These are phyloP conservation scores for Daedaleopsis nitida DNA, from an alignment of 768 basidiomycete genomes.

Conservation along the genomic window DNA sequence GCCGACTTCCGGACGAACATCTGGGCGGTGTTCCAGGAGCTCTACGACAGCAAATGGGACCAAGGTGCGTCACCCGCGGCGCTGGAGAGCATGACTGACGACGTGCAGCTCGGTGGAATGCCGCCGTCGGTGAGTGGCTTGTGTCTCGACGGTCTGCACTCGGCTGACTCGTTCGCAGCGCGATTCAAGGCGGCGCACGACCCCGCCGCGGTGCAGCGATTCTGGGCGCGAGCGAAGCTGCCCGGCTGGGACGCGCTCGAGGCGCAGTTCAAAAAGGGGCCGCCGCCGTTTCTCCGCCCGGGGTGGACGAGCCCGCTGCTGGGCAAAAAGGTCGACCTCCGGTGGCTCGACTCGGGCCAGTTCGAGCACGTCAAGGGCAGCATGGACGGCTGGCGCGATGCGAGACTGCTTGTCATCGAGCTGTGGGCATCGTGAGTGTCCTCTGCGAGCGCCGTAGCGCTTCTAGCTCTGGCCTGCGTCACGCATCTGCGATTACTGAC, in stretches of 20 bases:
- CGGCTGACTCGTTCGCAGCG: conserved; percentile 18
- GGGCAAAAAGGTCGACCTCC: conserved; percentile 29
- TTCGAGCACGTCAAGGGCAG: conserved; percentile 29
- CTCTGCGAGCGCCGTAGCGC: background rate
- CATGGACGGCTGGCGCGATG: conserved; percentile 30
- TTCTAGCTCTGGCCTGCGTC: background rate
- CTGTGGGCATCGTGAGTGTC: conserved; percentile 34
- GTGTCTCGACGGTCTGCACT: background rate
- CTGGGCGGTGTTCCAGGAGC: conserved; percentile 29
- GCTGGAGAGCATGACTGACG: background rate
- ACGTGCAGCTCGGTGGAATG: conserved; percentile 21
- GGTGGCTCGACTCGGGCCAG: conserved; percentile 29
- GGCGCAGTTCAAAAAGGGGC: conserved; percentile 30
- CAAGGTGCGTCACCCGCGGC: conserved; percentile 21
- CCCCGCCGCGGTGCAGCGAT: conserved; percentile 25
- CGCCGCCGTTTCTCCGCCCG: conserved; percentile 33
- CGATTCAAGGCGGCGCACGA: conserved; percentile 28
- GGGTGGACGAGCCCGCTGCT: conserved; percentile 33
- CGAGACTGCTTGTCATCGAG: conserved; percentile 31
- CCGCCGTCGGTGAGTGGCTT: conserved; percentile 26
- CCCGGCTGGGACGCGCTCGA: conserved; percentile 31
- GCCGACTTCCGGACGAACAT: conserved; percentile 29
- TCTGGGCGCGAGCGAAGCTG: conserved; percentile 27
- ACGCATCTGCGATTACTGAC: conserved; percentile 12
- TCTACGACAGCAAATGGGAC: conserved; percentile 34